phyloP scores from a whole-genome alignment of 2,329 filamentous ascomycete genomes.

The Neonectria punicea region DNA sequence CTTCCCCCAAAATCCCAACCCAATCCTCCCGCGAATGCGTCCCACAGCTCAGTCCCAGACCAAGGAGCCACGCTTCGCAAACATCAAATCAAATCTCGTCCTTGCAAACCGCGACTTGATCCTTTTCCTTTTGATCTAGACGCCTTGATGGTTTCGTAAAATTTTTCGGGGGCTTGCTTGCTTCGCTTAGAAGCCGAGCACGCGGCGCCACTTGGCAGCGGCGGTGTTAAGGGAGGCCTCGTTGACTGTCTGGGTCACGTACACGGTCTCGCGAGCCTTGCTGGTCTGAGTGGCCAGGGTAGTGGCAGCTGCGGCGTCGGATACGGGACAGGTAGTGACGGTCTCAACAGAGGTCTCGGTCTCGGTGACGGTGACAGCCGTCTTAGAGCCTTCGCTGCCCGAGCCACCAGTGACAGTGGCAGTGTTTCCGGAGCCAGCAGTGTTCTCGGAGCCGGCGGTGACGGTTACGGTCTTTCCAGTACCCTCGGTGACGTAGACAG shows the following conservation, averaged over 20 bases:
- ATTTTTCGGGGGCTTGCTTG: neutral
- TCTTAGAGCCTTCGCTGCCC: conserved; percentile 27
- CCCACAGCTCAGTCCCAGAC: conserved; percentile 17
- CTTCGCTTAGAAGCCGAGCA: conserved; percentile 16
- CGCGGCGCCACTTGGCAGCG: conserved; percentile 20
- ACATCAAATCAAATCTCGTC: conserved; percentile 5
- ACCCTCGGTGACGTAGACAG: conserved; percentile 10
- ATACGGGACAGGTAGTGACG: conserved; percentile 29
- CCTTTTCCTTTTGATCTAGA: conserved; percentile 15
- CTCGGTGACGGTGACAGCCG: conserved; percentile 14
- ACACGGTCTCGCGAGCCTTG: conserved; percentile 37
- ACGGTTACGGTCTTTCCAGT: conserved; percentile 10
- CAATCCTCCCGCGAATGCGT: conserved; percentile 11
- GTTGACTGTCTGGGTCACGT: conserved; percentile 39
- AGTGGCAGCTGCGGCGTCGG: conserved; percentile 32
- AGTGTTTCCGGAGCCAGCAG: conserved; percentile 2
- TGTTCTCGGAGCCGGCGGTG: conserved; percentile 13
- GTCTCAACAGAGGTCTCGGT: conserved; percentile 22
- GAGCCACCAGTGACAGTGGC: conserved; percentile 12
- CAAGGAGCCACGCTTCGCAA: conserved; percentile 3
- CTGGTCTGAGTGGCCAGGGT: conserved; percentile 37
- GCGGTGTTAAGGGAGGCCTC: neutral
- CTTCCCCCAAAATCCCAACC: conserved; percentile 12
- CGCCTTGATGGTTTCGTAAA: conserved; percentile 11
- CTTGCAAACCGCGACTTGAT: neutral